Evolutionary conservation across 768 basidiomycete species (phyloP).

Genomic region (Lactifluus piperatus): DNA sequence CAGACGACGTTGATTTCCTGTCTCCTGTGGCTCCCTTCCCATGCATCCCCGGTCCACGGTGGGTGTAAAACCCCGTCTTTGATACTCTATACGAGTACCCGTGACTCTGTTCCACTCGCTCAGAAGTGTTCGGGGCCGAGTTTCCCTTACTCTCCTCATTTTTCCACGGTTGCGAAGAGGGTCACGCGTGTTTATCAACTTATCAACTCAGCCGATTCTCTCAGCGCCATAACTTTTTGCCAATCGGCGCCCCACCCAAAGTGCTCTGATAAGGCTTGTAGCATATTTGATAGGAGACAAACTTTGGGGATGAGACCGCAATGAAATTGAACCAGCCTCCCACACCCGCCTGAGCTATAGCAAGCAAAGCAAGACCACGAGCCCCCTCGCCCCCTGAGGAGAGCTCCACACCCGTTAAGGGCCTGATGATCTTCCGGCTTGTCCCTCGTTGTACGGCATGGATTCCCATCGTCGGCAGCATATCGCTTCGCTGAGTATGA

Average conservation of each 20-base stretch:
- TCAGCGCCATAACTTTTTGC: background rate
- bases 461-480: background rate
- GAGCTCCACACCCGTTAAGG: background rate
- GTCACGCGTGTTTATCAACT: background rate
- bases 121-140: background rate
- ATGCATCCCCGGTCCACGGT: background rate
- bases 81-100: too few species aligned
- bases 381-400: too few species aligned
- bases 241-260: background rate
- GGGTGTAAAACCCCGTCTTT: too few species aligned
- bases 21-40: background rate
- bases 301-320: too few species aligned
- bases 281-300: background rate
- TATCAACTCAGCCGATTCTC: background rate
- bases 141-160: background rate
- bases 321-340: background rate
- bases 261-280: background rate
- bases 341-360: background rate
- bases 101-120: too few species aligned
- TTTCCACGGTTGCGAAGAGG: background rate
- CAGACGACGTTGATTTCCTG: background rate
- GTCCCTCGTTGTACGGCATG: background rate
- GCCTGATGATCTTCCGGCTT: background rate
- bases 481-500: constrained; percentile 14
- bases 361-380: background rate